These are phyloP conservation scores for Eucalyptus decipiens DNA, from an alignment of 345 rosid species.

Conservation along the genomic window DNA sequence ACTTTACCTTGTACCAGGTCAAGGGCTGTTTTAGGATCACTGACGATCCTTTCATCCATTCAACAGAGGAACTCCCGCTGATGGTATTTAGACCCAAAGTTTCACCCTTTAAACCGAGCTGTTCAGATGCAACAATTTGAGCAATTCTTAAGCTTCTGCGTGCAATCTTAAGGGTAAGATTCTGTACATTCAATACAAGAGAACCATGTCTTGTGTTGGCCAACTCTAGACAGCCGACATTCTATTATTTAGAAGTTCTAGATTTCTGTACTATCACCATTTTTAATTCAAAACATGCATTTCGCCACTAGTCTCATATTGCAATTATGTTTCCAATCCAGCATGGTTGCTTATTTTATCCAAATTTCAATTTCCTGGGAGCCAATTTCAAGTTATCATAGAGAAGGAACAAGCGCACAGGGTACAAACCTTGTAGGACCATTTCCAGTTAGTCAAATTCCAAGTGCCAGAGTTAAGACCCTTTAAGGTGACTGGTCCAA, in stretches of 20 bases:
- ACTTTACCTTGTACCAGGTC: conserved; percentile 9
- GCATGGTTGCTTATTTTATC: neutral
- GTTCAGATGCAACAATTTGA: neutral
- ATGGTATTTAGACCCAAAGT: neutral
- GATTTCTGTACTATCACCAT: neutral
- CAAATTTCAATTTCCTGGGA: neutral
- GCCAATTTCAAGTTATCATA: neutral
- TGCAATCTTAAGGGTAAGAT: neutral
- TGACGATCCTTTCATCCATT: neutral
- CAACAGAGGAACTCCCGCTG: conserved; percentile 3
- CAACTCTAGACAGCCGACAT: neutral
- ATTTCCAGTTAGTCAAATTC: conserved; percentile 77
- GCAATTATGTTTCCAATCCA: neutral
- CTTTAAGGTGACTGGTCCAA: conserved; percentile 64
- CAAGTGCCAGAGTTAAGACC: conserved; percentile 73
- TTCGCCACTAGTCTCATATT: neutral
- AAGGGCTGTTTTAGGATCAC: neutral
- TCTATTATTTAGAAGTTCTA: neutral
- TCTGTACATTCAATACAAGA: neutral
- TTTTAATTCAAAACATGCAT: neutral
- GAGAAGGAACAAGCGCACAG: neutral
- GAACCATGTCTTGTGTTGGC: neutral
- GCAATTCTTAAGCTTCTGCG: neutral
- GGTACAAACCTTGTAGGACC: conserved; percentile 86
- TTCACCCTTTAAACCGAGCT: conserved; percentile 9